Conservation (phyloP, 257 asterid genomes). For the Fraxinus cuspidata region DNA sequence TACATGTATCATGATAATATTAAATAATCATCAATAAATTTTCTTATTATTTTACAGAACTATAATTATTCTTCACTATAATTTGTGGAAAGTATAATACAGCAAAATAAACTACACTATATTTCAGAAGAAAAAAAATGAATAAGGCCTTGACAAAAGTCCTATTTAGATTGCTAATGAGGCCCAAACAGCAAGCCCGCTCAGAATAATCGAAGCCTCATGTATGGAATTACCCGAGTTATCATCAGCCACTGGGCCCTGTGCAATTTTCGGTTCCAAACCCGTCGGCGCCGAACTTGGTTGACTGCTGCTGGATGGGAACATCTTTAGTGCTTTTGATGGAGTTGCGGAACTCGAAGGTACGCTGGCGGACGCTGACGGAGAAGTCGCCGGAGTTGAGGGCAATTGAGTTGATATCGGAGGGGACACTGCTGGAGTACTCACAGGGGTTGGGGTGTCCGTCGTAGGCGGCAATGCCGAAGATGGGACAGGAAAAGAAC, state of each 20-base stretch:
- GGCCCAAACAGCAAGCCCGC: constrained; percentile 51
- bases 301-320: constrained; percentile 45
- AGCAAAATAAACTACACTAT: not conserved
- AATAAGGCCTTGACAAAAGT: not conserved
- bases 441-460: constrained; percentile 31
- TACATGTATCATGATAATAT: no score
- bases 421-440: constrained; percentile 27
- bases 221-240: constrained; percentile 28
- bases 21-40: no score
- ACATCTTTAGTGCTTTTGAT: constrained; percentile 37
- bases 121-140: not conserved
- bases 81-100: not conserved
- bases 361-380: constrained; percentile 23
- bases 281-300: constrained; percentile 40
- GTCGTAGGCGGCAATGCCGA: constrained; percentile 37
- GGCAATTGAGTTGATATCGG: constrained; percentile 33
- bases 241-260: constrained; percentile 54
- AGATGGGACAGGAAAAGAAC: constrained; percentile 55
- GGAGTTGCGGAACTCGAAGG: constrained; percentile 59
- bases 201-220: constrained; percentile 31
- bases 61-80: no score
- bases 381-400: constrained; percentile 41
- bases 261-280: constrained; percentile 55
- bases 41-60: no score
- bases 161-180: constrained; percentile 33